phyloP scores from a whole-genome alignment of 2,329 filamentous ascomycete species.

The Gaeumannomyces tritici region DNA sequence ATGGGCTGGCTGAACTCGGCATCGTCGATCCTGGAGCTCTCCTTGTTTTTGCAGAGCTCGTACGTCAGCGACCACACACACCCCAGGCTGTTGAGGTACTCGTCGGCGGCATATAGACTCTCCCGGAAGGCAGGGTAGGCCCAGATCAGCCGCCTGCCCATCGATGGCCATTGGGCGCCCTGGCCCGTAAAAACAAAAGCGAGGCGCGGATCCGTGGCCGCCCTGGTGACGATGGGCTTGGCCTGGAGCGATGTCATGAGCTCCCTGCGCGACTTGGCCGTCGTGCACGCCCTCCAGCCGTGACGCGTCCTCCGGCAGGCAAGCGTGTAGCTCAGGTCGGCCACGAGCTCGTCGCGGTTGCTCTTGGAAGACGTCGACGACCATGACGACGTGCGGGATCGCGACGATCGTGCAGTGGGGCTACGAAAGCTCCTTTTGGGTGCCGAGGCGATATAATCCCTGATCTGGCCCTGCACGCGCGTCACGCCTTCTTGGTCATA shows the following conservation, averaged over 20 bases:
- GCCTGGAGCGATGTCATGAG: neutral
- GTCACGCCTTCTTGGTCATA: slow-evolving; percentile 7
- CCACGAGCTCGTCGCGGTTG: neutral
- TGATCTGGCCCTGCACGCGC: neutral
- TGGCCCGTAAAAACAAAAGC: slow-evolving; percentile 20
- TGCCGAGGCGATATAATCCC: neutral
- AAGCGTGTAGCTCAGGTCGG: slow-evolving; percentile 4
- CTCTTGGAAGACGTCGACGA: too few relatives aligned
- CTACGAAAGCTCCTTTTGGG: neutral
- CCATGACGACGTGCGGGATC: neutral
- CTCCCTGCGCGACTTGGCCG: neutral
- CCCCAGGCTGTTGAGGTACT: slow-evolving; percentile 6
- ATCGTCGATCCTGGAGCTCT: slow-evolving; percentile 8
- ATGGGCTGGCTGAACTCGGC: slow-evolving; percentile 20
- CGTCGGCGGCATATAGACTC: neutral
- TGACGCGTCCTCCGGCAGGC: slow-evolving; percentile 3
- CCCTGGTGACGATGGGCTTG: neutral
- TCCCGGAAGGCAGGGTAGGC: slow-evolving; percentile 6
- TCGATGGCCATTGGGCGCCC: slow-evolving; percentile 19
- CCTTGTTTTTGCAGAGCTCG: slow-evolving; percentile 6
- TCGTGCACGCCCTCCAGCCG: slow-evolving; percentile 1
- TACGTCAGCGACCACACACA: slow-evolving; percentile 2
- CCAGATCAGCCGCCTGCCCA: slow-evolving; percentile 20
- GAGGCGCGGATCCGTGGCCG: slow-evolving; percentile 1
- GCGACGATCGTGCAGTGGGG: neutral